Base-by-base conservation (phyloP, 2,329 filamentous ascomycete genomes). In the Colletotrichum horii region DNA sequence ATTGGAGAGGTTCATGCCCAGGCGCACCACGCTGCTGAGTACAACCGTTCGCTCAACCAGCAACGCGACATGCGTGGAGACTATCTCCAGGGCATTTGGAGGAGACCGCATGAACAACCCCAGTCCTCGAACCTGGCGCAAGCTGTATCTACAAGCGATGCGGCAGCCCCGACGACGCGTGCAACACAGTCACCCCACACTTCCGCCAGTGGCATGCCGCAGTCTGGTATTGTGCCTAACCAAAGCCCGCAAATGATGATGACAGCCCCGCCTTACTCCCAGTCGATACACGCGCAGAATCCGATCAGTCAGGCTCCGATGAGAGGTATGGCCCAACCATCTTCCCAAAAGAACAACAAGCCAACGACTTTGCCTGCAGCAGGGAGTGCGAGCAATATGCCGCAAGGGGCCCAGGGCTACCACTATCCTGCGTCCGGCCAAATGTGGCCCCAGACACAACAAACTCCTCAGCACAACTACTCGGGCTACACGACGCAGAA, bases 21-120 rank as follows among this genome's bases (percentile, higher is more conserved):
- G 83, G 95, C 96, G 32, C 92, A 95, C 66, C 95, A 98, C 77
- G 94, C 96, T 22, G 95, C 95, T 74, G 96, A 98, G 79, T 98
- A 94, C 86, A 98, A 96, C 86, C 95, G 97, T 80, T 91, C 91
- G 62, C 89, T 98, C 67, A 95, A 94, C 80, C 91, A 94, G 79
- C 94, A 96, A 83, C 93, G 96, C 74, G 92, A 92, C 52, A 93
- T 94, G 84, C 94, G 97, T 74, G 91, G 89, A 75, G 93, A 96
- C 74, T 97, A 95, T 79, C 88, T 98, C 78, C 93, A 96, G 70
- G 93, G 92, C 71, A 91, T 96, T 78, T 98, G 96, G 94, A 91
- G 94, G 78, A 91, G 94, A 76, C 93, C 94, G 14, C 96, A 97
- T 78, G 95, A 98, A 82, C 92, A 94, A 75, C 93, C 95, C 30